Evolutionary conservation across 139 green algal species (phyloP).

Genomic region (Diplosphaera chodatii): DNA sequence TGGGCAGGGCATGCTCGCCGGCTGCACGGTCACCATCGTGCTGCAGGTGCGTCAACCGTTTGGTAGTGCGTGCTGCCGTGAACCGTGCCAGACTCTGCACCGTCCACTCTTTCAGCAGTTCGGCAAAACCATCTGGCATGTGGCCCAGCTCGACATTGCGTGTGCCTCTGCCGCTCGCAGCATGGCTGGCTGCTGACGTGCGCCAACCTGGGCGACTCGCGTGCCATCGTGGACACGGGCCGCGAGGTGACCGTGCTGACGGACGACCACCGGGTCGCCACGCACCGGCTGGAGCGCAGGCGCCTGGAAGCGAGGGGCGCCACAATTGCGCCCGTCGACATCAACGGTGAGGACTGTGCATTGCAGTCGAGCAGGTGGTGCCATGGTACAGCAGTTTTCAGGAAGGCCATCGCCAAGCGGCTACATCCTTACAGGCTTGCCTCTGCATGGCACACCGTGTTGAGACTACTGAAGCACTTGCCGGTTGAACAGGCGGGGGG

Average conservation of each 20-base stretch:
- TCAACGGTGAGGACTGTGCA: constrained; percentile 20
- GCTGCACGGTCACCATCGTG: constrained; percentile 53
- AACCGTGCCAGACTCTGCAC: too few species aligned
- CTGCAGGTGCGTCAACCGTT: constrained; percentile 18
- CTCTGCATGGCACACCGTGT: too few species aligned
- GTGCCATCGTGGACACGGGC: constrained; percentile 69
- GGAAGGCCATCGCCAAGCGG: too few species aligned
- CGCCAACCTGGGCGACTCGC: constrained; percentile 83
- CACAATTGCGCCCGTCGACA: constrained; percentile 37
- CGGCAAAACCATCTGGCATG: too few species aligned
- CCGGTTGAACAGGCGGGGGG: background rate
- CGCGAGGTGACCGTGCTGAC: constrained; percentile 26
- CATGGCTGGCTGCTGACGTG: constrained; percentile 73
- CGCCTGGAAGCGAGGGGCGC: constrained; percentile 33
- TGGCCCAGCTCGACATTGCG: too few species aligned
- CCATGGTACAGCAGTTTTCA: too few species aligned
- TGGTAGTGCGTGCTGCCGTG: too few species aligned
- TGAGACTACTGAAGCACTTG: too few species aligned
- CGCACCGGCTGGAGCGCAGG: constrained; percentile 32
- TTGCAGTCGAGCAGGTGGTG: too few species aligned
- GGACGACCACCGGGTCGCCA: constrained; percentile 41
- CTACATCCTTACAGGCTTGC: too few species aligned
- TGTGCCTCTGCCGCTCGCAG: too few species aligned
- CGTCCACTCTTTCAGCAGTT: too few species aligned
- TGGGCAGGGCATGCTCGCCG: constrained; percentile 26